Base-by-base conservation (phyloP, 345 rosid species). In the Populus tremula region DNA sequence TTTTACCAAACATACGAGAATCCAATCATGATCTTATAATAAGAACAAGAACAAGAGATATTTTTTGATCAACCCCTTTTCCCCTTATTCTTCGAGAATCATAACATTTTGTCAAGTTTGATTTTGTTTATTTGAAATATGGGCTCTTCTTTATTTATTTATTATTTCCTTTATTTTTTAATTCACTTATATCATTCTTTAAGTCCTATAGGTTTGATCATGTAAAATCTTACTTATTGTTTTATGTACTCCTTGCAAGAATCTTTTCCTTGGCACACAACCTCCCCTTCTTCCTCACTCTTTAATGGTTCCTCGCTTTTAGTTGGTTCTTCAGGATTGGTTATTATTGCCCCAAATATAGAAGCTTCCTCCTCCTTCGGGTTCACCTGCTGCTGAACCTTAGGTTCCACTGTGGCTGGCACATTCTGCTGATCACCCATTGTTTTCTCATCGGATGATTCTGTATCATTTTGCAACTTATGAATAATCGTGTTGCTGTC, bases 161-260 rank as follows among this genome's bases (percentile, higher is more conserved):
- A n/a, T n/a, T n/a, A n/a, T n/a, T n/a, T n/a, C n/a, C n/a, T n/a
- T n/a, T n/a, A n/a, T n/a, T n/a, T n/a, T n/a, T n/a, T n/a, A n/a
- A n/a, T n/a, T n/a, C n/a, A n/a, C n/a, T n/a, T n/a, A n/a, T n/a
- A n/a, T n/a, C n/a, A n/a, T n/a, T n/a, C n/a, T n/a, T n/a, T n/a
- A n/a, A n/a, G n/a, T n/a, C n/a, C n/a, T n/a, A n/a, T n/a, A n/a
- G n/a, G n/a, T n/a, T n/a, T n/a, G n/a, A n/a, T n/a, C n/a, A n/a
- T n/a, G n/a, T n/a, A n/a, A n/a, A n/a, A n/a, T n/a, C n/a, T n/a
- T n/a, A n/a, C n/a, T n/a, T n/a, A n/a, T n/a, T n/a, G n/a, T n/a
- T 92, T 96, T 80, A 96, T 88, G 69, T 93, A 96, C 87, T 93
- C 98, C 86, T 91, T 93, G 89, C 99, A 96, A 9, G 96, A 84